These are phyloP conservation scores for Annulohypoxylon nitens DNA, from an alignment of 495 filamentous ascomycete genomes.

Conservation along the genomic window DNA sequence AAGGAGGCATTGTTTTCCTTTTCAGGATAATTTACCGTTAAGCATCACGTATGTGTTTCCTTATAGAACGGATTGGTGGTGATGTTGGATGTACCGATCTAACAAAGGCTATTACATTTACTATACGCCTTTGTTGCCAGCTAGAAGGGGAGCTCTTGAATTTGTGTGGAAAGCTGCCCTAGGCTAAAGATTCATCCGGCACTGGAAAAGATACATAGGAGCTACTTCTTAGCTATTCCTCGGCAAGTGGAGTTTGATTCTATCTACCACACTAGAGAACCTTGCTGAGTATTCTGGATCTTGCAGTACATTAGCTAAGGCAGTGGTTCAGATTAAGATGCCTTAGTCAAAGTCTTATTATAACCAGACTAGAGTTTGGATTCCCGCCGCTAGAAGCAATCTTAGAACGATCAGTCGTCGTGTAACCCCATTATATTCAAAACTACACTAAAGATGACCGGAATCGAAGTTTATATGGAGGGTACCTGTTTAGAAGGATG, in stretches of 20 bases:
- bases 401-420: background rate
- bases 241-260: background rate
- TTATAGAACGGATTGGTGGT: background rate
- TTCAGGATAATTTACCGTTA: background rate
- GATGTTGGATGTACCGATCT: background rate
- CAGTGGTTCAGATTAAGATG: background rate
- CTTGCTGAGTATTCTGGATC: background rate
- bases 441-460: background rate
- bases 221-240: background rate
- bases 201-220: background rate
- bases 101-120: background rate
- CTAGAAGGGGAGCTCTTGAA: no score
- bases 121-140: no score
- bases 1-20: background rate
- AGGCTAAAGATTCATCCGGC: no score
- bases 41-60: background rate
- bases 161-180: no score
- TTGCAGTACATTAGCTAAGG: background rate
- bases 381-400: background rate
- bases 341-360: background rate
- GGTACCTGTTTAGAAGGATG: background rate
- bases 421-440: background rate
- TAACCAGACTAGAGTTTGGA: background rate
- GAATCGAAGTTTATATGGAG: background rate
- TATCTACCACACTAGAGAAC: background rate